Base-by-base conservation (phyloP, 2,329 filamentous ascomycete species). In the Diatrype stigma region DNA sequence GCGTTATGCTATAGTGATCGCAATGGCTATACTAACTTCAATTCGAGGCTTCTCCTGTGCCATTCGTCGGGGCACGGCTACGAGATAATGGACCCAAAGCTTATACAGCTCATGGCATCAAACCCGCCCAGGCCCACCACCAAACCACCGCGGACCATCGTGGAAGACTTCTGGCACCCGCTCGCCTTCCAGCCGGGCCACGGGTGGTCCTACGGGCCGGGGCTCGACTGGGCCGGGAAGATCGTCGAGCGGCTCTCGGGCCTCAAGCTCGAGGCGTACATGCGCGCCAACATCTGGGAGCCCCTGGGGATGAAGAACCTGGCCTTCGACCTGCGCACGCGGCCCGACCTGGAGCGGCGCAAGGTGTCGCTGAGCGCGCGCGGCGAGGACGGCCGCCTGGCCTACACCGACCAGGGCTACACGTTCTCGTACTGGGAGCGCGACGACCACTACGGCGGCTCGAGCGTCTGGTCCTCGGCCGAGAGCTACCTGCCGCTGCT, bases 171-270 rank as follows among this genome's bases (percentile, higher is more conserved):
- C 53, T 52, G 54, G 11, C 69, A 73, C 10, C 77, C 78, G 0
- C 70, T 82, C 2, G 47, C 61, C 10, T 80, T 72, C 54, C 74
- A 83, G 50, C 80, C 80, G 0, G 79, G 79, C 0, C 61, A 65
- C 0, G 63, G 67, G 3, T 83, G 78, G 78, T 67, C 69, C 54
- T 82, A 82, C 53, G 72, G 76, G 0, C 56, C 70, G 1, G 69
- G 72, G 1, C 60, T 77, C 1, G 80, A 83, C 63, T 82, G 77
- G 78, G 75, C 73, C 0, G 79, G 80, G 2, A 67, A 71, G 0
- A 64, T 81, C 1, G 67, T 82, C 1, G 78, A 81, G 56, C 65
- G 70, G 0, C 58, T 77, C 0, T 76, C 76, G 0, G 71, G 71
- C 0, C 48, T 58, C 8, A 70, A 67, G 0, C 62, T 82, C 2